Conservation (phyloP, 78 protist species). For the Emiliania huxleyi region DNA sequence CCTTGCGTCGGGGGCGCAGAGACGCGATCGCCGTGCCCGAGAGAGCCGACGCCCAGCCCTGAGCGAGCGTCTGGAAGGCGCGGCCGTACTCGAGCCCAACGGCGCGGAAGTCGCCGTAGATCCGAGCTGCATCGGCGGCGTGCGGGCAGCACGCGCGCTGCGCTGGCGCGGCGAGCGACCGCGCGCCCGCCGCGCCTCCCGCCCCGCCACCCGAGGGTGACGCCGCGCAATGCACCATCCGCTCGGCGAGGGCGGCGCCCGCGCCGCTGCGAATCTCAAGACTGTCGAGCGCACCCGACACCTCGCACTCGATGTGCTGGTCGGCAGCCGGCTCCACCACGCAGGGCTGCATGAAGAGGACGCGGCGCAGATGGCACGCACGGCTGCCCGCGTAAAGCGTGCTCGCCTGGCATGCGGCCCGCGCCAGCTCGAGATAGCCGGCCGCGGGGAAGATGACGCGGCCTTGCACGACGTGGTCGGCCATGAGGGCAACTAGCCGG, state of each 20-base stretch:
- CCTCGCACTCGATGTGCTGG: not conserved
- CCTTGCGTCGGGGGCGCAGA: too few species aligned
- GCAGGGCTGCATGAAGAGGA: not conserved
- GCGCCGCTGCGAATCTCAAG: not conserved
- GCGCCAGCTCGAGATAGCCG: not conserved
- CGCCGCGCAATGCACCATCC: not conserved
- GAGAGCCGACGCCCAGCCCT: too few species aligned
- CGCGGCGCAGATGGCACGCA: not conserved
- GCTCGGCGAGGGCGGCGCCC: not conserved
- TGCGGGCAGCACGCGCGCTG: too few species aligned
- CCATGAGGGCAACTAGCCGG: not conserved
- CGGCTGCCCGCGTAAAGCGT: too few species aligned
- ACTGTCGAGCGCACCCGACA: not conserved
- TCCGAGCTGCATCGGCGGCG: too few species aligned
- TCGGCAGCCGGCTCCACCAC: not conserved
- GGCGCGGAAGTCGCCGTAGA: too few species aligned
- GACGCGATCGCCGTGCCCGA: too few species aligned
- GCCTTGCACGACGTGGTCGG: not conserved
- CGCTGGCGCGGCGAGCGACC: too few species aligned
- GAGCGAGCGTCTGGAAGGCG: too few species aligned
- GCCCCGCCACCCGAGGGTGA: too few species aligned
- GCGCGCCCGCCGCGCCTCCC: too few species aligned
- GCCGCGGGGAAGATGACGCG: slow-evolving; percentile 10
- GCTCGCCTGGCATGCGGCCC: not conserved
- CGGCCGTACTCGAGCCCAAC: too few species aligned